Evolutionary conservation across 2,329 filamentous ascomycete genomes (phyloP).

Genomic region (Sordariomycetes sp.): DNA sequence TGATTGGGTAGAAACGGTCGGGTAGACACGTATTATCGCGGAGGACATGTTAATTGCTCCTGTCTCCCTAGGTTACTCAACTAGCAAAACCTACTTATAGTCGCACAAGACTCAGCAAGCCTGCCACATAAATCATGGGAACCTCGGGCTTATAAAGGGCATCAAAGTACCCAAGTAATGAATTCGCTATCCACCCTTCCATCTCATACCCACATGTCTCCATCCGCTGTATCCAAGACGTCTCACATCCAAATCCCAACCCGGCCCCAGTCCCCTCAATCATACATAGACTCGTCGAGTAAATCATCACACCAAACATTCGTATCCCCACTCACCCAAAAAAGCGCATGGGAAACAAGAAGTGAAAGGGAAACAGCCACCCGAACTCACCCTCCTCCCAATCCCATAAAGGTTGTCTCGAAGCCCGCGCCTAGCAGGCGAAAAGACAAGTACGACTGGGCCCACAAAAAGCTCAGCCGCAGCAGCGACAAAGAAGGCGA

Average conservation of each 20-base stretch:
- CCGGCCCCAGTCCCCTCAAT: neutral
- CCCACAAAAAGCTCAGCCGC: neutral
- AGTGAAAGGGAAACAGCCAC: conserved; percentile 3
- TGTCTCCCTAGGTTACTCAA: neutral
- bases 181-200: neutral
- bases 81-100: neutral
- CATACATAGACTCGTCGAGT: conserved; percentile 1
- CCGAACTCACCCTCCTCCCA: neutral
- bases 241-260: no score
- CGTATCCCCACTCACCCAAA: neutral
- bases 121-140: neutral
- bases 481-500: neutral
- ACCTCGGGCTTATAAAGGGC: no score
- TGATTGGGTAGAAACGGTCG: neutral
- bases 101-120: neutral
- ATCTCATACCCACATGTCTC: neutral
- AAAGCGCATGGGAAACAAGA: conserved; percentile 4
- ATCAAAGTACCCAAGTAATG: neutral
- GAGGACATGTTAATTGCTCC: neutral
- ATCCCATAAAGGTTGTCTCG: neutral
- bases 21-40: neutral
- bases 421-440: neutral
- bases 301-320: neutral
- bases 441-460: neutral
- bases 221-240: neutral